Evolutionary conservation across 441 rosid genomes (phyloP).

Genomic region (Adansonia rubrostipa): DNA sequence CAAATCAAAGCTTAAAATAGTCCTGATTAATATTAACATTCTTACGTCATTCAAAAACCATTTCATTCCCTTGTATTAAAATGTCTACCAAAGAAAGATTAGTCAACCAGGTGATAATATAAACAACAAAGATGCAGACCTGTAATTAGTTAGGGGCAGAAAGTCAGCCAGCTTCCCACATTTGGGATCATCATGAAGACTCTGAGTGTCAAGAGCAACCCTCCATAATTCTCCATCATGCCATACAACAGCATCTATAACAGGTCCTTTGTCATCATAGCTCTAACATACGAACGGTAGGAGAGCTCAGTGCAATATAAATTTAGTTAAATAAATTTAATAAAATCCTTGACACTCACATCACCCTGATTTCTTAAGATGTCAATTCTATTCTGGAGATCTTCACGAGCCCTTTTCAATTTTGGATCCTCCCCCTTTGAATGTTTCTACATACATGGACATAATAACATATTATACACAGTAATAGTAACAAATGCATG

Average conservation of each 20-base stretch:
- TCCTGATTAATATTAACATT: slow-evolving; percentile 6
- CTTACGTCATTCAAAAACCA: neutral
- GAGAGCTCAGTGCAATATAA: slow-evolving; percentile 23
- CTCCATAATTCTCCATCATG: slow-evolving; percentile 97
- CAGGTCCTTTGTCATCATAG: slow-evolving; percentile 95
- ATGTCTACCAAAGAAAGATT: neutral
- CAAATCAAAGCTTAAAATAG: neutral
- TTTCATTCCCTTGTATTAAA: neutral
- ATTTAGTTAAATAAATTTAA: slow-evolving; percentile 25
- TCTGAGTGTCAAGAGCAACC: slow-evolving; percentile 95
- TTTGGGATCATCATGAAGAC: slow-evolving; percentile 77
- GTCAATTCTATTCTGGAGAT: slow-evolving; percentile 86
- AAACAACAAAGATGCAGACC: slow-evolving; percentile 43
- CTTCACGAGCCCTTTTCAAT: slow-evolving; percentile 77
- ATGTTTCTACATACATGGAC: slow-evolving; percentile 62
- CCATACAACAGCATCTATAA: slow-evolving; percentile 96
- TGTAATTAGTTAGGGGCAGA: slow-evolving; percentile 77
- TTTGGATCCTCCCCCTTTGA: slow-evolving; percentile 66
- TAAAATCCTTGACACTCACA: slow-evolving; percentile 49
- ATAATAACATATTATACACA: slow-evolving; percentile 26
- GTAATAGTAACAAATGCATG: slow-evolving; percentile 9
- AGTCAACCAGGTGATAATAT: slow-evolving; percentile 5
- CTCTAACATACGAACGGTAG: slow-evolving; percentile 45
- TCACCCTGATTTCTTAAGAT: slow-evolving; percentile 81
- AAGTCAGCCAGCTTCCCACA: slow-evolving; percentile 83